A percentile compares a stretch with the other conserved stretches of the same genome.
These are phyloP conservation scores for Colletotrichum sp. DNA, from an alignment of 2,329 filamentous ascomycete species.

Conservation along the genomic window DNA sequence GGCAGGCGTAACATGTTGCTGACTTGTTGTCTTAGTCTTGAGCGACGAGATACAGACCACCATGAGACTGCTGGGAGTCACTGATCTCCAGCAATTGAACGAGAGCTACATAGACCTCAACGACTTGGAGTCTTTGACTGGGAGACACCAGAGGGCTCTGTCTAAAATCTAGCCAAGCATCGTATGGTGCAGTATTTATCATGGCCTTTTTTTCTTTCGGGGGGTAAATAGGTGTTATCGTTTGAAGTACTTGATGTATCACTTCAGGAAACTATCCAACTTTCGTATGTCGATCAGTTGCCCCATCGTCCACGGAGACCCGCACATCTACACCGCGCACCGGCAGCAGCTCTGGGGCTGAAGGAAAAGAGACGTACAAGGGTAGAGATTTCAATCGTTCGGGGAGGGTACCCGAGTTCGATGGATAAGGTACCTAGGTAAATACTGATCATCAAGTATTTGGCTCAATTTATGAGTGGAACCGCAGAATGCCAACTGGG, in stretches of 20 bases:
- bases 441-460: neutral
- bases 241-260: neutral
- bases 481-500: neutral
- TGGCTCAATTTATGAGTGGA: neutral
- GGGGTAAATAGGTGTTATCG: accelerated
- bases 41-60: neutral
- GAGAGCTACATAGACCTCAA: neutral
- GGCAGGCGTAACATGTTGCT: neutral
- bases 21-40: neutral
- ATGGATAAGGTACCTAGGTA: too few relatives aligned
- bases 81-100: neutral
- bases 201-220: accelerated
- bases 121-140: neutral
- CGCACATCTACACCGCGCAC: neutral
- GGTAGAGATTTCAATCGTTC: neutral
- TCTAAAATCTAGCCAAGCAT: neutral
- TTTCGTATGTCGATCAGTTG: neutral
- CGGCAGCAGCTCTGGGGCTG: neutral
- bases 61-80: neutral
- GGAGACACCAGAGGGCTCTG: neutral
- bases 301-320: accelerated
- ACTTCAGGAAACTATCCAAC: neutral
- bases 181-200: accelerated
- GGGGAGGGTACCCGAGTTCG: neutral
- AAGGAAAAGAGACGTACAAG: neutral